These are phyloP conservation scores for Daldinia decipiens DNA, from an alignment of 495 filamentous ascomycete species.

Conservation along the genomic window DNA sequence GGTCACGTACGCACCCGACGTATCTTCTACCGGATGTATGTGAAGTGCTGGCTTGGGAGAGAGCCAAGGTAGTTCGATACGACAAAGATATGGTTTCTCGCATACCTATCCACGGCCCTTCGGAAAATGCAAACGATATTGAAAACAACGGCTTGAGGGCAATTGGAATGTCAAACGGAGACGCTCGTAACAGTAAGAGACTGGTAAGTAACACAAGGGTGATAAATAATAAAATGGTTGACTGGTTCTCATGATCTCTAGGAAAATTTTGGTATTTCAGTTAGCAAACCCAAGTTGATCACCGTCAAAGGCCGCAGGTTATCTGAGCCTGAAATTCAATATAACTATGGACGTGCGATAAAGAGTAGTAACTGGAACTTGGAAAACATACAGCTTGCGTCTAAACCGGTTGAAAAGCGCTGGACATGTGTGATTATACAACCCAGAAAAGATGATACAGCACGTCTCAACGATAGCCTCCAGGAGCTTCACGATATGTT, in stretches of 20 bases:
- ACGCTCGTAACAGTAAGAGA: background rate
- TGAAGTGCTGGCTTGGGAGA: slow-evolving; percentile 67
- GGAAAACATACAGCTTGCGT: background rate
- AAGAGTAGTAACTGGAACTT: background rate
- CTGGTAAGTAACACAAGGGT: background rate
- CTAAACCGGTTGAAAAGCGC: background rate
- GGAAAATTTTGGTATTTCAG: background rate
- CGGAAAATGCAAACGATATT: slow-evolving; percentile 69
- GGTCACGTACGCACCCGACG: slow-evolving; percentile 61
- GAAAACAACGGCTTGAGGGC: background rate
- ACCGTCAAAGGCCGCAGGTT: background rate
- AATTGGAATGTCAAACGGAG: background rate
- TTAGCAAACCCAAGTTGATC: background rate
- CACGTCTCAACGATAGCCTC: background rate
- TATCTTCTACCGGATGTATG: slow-evolving; percentile 73
- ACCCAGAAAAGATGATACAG: background rate
- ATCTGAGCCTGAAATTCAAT: too few species aligned
- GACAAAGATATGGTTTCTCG: slow-evolving; percentile 66
- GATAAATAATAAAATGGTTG: background rate
- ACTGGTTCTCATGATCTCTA: background rate
- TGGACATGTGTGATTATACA: background rate
- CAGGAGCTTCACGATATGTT: background rate
- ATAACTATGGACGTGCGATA: too few species aligned
- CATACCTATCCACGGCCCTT: slow-evolving; percentile 49
- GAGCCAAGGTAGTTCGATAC: slow-evolving; percentile 56